Base-by-base conservation (phyloP, 2,329 filamentous ascomycete genomes). In the Claviceps sp. region DNA sequence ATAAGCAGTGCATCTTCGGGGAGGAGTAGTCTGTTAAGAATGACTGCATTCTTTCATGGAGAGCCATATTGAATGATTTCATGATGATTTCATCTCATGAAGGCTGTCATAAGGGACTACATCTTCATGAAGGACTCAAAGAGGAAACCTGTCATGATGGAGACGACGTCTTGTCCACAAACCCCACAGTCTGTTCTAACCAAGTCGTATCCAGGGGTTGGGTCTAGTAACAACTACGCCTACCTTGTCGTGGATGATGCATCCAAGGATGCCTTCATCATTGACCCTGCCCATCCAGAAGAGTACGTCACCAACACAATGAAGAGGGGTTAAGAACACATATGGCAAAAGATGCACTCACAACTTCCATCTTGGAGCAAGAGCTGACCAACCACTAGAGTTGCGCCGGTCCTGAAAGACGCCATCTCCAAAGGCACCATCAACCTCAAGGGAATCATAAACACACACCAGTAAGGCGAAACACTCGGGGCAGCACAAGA, bases 381-480 rank as follows among this genome's bases (percentile, higher is more conserved):
- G 19, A 19, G 11, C 4, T 13, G 7, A 13, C 5, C 14, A 2
- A 34, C 30, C 10, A 16, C 5, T 24, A 84, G 80, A 60, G 80
- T 84, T 47, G 68, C 73, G 0, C 80, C 80, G 0, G 68, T 82
- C 16, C 70, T 98, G 50, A 84, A 91, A 65, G 77, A 89, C 57
- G 82, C 87, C 54, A 84, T 87, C 5, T 70, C 81, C 42, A 71
- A 74, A 22, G 84, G 85, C 16, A 78, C 80, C 59, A 88, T 95
- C 63, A 90, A 94, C 60, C 71, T 98, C 56, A 89, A 78, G 24
- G 87, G 84, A 48, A 95, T 98, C 64, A 83, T 97, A 62, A 98
- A 98, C 65, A 98, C 93, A 1, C 93, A 98, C 64, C 91, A 97
- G 90, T 95, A 73, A 69, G 87, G 87, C 68, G 19, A 19, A n/a